These are phyloP conservation scores for Rhodotorula diobovata DNA, from an alignment of 768 basidiomycete species.

Conservation along the genomic window DNA sequence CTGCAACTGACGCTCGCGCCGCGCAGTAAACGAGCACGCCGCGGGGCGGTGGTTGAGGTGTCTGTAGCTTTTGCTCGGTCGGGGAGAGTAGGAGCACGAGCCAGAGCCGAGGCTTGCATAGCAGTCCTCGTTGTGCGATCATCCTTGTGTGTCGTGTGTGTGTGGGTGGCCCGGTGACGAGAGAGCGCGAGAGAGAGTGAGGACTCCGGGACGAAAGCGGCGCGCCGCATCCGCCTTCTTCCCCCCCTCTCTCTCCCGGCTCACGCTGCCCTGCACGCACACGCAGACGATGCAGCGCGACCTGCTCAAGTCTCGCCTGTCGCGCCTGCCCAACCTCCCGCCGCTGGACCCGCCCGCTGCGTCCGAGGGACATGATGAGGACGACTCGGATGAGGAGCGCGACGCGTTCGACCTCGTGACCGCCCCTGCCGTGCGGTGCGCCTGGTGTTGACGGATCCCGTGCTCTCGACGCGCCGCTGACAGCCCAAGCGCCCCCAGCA, in stretches of 20 bases:
- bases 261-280: constrained; percentile 52
- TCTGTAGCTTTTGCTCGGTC: not conserved
- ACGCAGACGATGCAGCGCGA: constrained; percentile 65
- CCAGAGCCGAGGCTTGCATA: not conserved
- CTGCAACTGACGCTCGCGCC: not conserved
- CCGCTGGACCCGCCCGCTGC: constrained; percentile 39
- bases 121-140: constrained; percentile 1
- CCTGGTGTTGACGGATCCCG: not conserved
- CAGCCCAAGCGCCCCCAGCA: not conserved
- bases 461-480: not conserved
- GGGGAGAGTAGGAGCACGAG: too few species aligned
- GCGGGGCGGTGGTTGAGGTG: not conserved
- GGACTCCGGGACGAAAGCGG: not conserved
- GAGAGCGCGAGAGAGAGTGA: too few species aligned
- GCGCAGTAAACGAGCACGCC: not conserved
- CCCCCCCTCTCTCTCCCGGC: not conserved
- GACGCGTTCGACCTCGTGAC: constrained; percentile 51
- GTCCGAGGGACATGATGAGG: constrained; percentile 48
- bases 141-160: not conserved
- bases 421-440: not conserved
- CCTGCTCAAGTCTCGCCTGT: constrained; percentile 67
- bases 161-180: too few species aligned
- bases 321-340: constrained; percentile 66
- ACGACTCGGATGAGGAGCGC: constrained; percentile 58
- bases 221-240: not conserved